These are phyloP conservation scores for Colletotrichum somersetense DNA, from an alignment of 2,329 filamentous ascomycete species.

Conservation along the genomic window DNA sequence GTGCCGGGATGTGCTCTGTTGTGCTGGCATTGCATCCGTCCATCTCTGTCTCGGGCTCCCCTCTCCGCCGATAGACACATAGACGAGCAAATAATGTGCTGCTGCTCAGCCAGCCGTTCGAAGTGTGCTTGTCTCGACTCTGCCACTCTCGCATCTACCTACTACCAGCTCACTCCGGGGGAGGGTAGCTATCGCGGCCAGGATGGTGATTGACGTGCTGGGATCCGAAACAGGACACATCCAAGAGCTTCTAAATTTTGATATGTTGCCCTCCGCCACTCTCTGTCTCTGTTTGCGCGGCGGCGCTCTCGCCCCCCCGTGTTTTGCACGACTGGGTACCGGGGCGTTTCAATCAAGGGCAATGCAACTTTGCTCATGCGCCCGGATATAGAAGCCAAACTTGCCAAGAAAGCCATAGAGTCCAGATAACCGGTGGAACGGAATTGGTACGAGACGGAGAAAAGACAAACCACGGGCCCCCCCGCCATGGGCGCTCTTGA, in stretches of 20 bases:
- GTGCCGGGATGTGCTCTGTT: slow-evolving; percentile 4
- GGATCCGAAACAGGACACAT: slow-evolving; percentile 29
- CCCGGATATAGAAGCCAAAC: slow-evolving; percentile 22
- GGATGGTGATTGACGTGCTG: slow-evolving; percentile 4
- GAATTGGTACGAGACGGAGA: not conserved
- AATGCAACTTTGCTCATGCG: slow-evolving; percentile 31
- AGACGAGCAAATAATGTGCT: slow-evolving; percentile 28
- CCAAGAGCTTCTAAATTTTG: slow-evolving; percentile 37
- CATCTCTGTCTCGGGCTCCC: not conserved
- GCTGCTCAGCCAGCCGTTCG: slow-evolving; percentile 14
- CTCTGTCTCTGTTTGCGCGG: slow-evolving; percentile 8
- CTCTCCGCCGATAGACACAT: not conserved
- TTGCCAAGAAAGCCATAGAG: slow-evolving; percentile 27
- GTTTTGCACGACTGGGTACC: slow-evolving; percentile 38
- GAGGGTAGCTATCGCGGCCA: not conserved
- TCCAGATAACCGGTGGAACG: slow-evolving; percentile 19
- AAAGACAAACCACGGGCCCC: slow-evolving; percentile 7
- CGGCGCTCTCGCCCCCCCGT: slow-evolving; percentile 3
- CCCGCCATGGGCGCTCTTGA: slow-evolving; percentile 17
- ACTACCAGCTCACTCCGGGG: not conserved
- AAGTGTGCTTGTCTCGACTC: slow-evolving; percentile 9
- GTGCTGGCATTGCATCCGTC: slow-evolving; percentile 7
- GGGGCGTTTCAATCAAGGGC: slow-evolving; percentile 32
- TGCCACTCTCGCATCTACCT: not conserved
- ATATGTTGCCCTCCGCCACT: slow-evolving; percentile 5